These are phyloP conservation scores for Cryoendolithus antarcticus DNA, from an alignment of 2,329 filamentous ascomycete species.

Conservation along the genomic window DNA sequence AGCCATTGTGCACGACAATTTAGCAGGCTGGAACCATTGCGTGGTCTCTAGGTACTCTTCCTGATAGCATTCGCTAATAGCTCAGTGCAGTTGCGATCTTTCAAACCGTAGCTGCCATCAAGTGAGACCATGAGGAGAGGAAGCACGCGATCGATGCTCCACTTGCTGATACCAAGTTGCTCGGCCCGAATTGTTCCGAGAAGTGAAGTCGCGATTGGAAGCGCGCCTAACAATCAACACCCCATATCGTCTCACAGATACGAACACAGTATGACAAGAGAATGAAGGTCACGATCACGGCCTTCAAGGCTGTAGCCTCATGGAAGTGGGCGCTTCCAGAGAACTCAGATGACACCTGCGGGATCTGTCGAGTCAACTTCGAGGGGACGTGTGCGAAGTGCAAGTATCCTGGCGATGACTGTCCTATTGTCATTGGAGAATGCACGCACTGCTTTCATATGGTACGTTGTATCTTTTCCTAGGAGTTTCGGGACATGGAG, in stretches of 20 bases:
- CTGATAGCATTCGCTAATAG: not conserved
- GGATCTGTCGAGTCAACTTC: conserved; percentile 96
- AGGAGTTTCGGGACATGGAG: not conserved
- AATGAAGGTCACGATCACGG: conserved; percentile 93
- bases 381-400: conserved; percentile 96
- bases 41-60: not conserved
- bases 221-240: not conserved
- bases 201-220: no score
- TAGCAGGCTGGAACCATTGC: no score
- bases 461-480: conserved; percentile 38
- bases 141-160: no score
- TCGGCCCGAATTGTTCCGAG: no score
- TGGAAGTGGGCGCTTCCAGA: conserved; percentile 98
- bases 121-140: no score
- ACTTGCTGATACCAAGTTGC: no score
- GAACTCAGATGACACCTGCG: conserved; percentile 73
- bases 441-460: conserved; percentile 98
- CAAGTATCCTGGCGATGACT: conserved; percentile 95
- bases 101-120: no score
- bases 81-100: not conserved
- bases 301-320: conserved; percentile 87
- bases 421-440: conserved; percentile 84
- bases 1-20: no score
- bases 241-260: not conserved
- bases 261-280: not conserved